Evolutionary conservation across 768 basidiomycete species (phyloP), one percentile per base, ranked within the genome.

Genomic region (Psilocybe cyanescens): DNA sequence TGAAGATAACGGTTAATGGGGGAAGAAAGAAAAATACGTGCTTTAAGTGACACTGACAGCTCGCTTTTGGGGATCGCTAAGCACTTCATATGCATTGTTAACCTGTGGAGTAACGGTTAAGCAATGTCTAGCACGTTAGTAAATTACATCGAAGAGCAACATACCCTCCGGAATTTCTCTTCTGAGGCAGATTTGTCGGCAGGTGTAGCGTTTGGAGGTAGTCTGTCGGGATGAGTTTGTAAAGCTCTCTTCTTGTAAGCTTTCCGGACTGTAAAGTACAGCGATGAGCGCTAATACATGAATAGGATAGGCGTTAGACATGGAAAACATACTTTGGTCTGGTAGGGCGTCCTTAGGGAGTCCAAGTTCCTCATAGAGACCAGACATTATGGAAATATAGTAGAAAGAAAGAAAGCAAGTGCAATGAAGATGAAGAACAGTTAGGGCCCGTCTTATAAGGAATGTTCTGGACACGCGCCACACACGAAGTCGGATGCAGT

Each of bases 161-260:
- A 16, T 16, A 81, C 81, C 68, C 74, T 73, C 65, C 79, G 72
- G 61, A 79, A 80, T 57, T 83, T 74, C 57, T 92, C 91, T 68
- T 87, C 89, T 4, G 89, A 82, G 0, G 68, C 62, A 7, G 79
- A 70, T 70, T 87, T 92, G n/a, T 91, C 82, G 7, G 79, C 81
- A 11, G 79, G 65, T 29, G 86, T 83, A n/a, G 81, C 79, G 14
- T 79, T 79, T 44, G 76, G 84, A 4, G 84, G 81, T 1, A 90
- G 78, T 47, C 91, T 80, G 68, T 93, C 91, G 4, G 91, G 91
- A 70, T 93, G 91, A 2, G 90, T 93, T 59, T 86, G 78, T 29
- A 93, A 70, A 2, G 91, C 91, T 68, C 76, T 82, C 74, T 79
- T 85, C 72, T 83, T 87, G 80, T 93, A 93, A n/a, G 91, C 91